Evolutionary conservation across 108 stramenopile species (phyloP), one percentile per base, ranked within the genome.

Genomic region (Pseudonitzschia multistriata): DNA sequence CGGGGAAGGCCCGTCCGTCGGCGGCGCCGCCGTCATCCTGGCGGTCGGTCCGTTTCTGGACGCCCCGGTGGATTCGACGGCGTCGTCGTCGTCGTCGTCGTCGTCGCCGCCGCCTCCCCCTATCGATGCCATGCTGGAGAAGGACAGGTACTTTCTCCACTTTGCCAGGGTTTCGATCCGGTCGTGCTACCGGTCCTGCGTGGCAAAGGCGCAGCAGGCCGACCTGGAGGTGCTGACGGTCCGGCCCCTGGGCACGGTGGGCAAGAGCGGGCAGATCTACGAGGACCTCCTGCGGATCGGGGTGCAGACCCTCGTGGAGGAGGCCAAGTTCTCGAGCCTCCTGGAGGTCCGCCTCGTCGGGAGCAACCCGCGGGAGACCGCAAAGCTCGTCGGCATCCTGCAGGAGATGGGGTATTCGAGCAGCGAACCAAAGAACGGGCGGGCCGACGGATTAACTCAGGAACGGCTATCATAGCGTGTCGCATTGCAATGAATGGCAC

Each of bases 221-320:
- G 54, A 62, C 11, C 24, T 77, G 31, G 48, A 65, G 49, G 56
- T 21, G 5, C 52, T 72, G 33, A 57, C 64, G 0, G 50, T 72
- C 27, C 28, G 53, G n/a, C 31, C 3, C 10, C 29, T 35, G 15
- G 57, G 5, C 31, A 62, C 64, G 13, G 40, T 49, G 13, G n/a
- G n/a, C 21, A 52, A 50, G 27, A 59, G 19, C 31, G 70, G 77
- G 6, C 61, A 34, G 11, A 34, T 62, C 7, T 78, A 78, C 42
- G 66, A 78, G 48, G 30, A 57, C 27, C 62, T 59, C 17, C 33
- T 78, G 6, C 25, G 48, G 22, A 57, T 78, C 22, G 71, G 66
- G 10, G 37, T 78, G 14, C 69, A 67, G 42, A 68, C 70, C 22
- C n/a, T 78, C 10, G 29, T 67, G 4, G 77, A 78, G 35, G 77